Evolutionary conservation across 805 yeast species (phyloP), one percentile per base, ranked within the genome.

Genomic region (Clavispora carvajalis): DNA sequence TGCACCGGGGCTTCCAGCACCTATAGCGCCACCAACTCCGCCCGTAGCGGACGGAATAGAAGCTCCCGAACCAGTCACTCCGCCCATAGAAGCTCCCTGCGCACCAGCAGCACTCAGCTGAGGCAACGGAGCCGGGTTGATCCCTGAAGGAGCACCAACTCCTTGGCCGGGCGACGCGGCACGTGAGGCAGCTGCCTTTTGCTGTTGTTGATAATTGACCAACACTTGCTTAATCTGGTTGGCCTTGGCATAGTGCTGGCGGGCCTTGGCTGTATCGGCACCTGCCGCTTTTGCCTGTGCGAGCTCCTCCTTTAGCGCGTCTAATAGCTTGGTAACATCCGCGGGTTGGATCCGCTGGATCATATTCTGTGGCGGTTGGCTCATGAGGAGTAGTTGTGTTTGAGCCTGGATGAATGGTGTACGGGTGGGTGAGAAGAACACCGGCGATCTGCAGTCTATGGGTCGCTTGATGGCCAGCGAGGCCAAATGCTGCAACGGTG

Each of bases 231-330:
- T 81, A 47, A 83, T 78, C 40, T 73, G 74, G 33, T 82, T 79
- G 3, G 87, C 88, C 46, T 76, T 77, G 44, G 69, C 69, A 49
- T 77, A 61, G 50, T 82, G 82, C 46, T 78, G 80, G 49, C 76
- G 75, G 15, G 87, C 88, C 43, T 69, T 77, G 19, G 53, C 43
- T n/a, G 49, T 43, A 35, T 51, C 65, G 29, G 54, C 52, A 3
- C 87, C 86, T 0, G 81, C 73, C 13, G 73, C 73, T 50, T 76
- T 77, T 1, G 88, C 89, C 49, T 76, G 74, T 17, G 76, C 51
- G 23, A 79, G 71, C 49, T 80, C 84, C 23, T 70, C 63, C 37
- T 74, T 75, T 47, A 79, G 76, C 40, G 79, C 83, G 45, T 72
- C 76, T 10, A 81, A 72, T 44, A 84, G 64, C 54, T 77, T 79